phyloP scores from a whole-genome alignment of 2,329 filamentous ascomycete species.

The Apiospora kogelbergensis region DNA sequence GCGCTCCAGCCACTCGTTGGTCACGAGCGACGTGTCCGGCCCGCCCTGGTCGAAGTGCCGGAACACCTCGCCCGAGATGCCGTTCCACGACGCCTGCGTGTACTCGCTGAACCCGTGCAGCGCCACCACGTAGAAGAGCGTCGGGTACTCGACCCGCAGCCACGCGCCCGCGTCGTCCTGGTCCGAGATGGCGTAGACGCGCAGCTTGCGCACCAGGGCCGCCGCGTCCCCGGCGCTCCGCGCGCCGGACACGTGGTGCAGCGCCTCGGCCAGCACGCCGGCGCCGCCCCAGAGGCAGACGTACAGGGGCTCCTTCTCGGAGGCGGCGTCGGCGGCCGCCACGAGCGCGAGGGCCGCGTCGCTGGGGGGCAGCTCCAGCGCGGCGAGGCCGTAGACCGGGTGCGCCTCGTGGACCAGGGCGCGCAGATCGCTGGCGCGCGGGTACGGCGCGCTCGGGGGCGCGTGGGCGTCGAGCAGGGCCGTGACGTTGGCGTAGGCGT shows the following conservation, averaged over 20 bases:
- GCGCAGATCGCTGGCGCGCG: constrained; percentile 28
- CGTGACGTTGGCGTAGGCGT: constrained; percentile 35
- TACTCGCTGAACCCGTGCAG: constrained; percentile 53
- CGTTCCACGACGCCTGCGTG: constrained; percentile 52
- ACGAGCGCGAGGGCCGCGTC: constrained; percentile 34
- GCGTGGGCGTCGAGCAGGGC: constrained; percentile 43
- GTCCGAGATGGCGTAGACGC: constrained; percentile 49
- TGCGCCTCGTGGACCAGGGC: constrained; percentile 31
- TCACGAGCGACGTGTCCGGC: constrained; percentile 42
- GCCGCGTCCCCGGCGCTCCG: constrained; percentile 28
- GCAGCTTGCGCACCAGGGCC: constrained; percentile 22
- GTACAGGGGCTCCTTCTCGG: constrained; percentile 43
- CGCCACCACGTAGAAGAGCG: constrained; percentile 48
- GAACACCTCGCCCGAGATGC: constrained; percentile 50
- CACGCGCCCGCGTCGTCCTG: constrained; percentile 50
- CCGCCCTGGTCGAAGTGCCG: constrained; percentile 45
- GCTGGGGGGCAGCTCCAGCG: constrained; percentile 30
- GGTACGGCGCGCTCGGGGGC: constrained; percentile 38
- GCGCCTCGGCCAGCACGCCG: constrained; percentile 47
- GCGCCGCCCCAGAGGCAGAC: constrained; percentile 50
- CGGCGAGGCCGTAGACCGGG: constrained; percentile 28
- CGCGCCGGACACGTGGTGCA: constrained; percentile 37
- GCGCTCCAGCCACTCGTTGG: constrained; percentile 44
- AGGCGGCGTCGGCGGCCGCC: constrained; percentile 28
- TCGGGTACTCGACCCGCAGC: constrained; percentile 47